phyloP scores from a whole-genome alignment of 2,329 filamentous ascomycete species.

The Aureobasidium sp. region DNA sequence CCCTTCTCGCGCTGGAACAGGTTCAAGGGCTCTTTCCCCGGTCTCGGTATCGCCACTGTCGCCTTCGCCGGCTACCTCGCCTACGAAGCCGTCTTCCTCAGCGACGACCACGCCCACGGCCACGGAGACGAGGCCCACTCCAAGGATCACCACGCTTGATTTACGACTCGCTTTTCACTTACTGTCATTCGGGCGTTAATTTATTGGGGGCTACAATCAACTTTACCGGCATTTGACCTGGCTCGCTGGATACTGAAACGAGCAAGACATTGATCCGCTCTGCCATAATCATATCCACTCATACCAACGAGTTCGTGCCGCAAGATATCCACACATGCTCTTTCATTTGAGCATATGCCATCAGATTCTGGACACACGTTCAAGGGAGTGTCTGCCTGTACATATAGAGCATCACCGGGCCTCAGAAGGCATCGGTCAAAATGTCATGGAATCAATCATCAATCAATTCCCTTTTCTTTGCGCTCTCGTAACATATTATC shows the following conservation, averaged over 20 bases:
- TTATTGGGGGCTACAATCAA: not conserved
- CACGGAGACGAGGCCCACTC: constrained; percentile 18
- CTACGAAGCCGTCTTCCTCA: constrained; percentile 82
- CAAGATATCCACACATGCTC: not conserved
- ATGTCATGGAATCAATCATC: not conserved
- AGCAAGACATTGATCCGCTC: not conserved
- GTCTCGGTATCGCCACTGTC: constrained; percentile 84
- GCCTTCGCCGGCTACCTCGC: constrained; percentile 85
- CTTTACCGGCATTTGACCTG: not conserved
- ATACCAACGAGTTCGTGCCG: not conserved
- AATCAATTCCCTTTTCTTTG: not conserved
- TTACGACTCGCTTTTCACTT: not conserved
- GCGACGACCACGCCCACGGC: constrained; percentile 46
- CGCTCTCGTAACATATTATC: not conserved
- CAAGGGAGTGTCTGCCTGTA: not conserved
- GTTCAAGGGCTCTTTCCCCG: constrained; percentile 79
- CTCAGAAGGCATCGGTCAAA: not conserved
- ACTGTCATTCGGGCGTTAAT: constrained; percentile 9
- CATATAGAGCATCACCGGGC: constrained; percentile 7
- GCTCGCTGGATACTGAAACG: not conserved
- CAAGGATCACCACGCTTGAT: constrained; percentile 20
- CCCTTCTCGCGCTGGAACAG: constrained; percentile 83
- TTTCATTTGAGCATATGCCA: not conserved
- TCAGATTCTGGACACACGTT: not conserved
- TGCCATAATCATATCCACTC: not conserved